Conservation (phyloP, 2,329 filamentous ascomycete genomes). For the Lasiodiplodia sp. region DNA sequence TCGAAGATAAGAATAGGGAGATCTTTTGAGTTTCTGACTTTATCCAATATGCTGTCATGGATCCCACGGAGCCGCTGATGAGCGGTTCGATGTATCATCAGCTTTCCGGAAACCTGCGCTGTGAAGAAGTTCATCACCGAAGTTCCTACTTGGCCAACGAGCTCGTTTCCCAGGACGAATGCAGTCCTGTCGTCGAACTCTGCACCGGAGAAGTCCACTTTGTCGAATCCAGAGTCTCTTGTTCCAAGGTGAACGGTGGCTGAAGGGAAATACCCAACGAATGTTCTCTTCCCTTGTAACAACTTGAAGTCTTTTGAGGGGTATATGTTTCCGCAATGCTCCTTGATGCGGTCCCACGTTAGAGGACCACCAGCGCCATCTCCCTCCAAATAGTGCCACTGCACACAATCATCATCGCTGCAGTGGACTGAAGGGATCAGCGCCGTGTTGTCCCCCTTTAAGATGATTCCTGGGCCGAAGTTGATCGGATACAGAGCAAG, state of each 20-base stretch:
- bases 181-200: neutral
- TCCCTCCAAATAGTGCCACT: conserved; percentile 1
- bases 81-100: neutral
- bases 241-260: neutral
- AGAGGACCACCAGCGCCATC: neutral
- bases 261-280: neutral
- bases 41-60: neutral
- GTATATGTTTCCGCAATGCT: neutral
- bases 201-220: neutral
- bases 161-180: neutral
- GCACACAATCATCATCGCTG: neutral
- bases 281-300: neutral
- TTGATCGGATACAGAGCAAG: neutral
- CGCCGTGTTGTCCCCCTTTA: neutral
- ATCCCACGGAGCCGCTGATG: neutral
- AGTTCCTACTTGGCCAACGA: neutral
- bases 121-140: conserved; percentile 4
- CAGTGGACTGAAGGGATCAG: neutral
- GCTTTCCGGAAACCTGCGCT: neutral
- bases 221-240: neutral
- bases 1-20: neutral
- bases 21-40: neutral
- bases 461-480: neutral
- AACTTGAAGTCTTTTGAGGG: neutral
- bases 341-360: neutral